Evolutionary conservation across 768 basidiomycete species (phyloP), one percentile per base, ranked within the genome.

Genomic region (Gymnopilus dilepis): DNA sequence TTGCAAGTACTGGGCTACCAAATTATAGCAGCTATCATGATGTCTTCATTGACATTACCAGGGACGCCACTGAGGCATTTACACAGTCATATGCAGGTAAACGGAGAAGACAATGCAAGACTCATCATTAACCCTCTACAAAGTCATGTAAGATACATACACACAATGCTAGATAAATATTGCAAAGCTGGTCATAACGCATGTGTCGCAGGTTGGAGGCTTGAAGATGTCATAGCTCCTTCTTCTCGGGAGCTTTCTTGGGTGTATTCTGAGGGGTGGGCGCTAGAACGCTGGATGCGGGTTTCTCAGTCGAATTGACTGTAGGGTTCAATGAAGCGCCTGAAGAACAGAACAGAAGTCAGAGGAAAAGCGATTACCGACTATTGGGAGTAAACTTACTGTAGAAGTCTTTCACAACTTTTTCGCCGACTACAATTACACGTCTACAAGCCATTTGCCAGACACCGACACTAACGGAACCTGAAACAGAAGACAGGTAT

Each of bases 391-490:
- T n/a, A n/a, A 9, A 62, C 78, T 74, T 65, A 84, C 84, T 75
- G 8, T 77, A 67, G 45, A 91, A 69, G 59, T 90, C 90, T 71
- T 85, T 89, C 58, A 89, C 87, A 5, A 90, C 80, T 22, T 85
- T 82, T 73, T 94, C 93, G 45, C 87, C 82, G n/a, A 89, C 81
- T 61, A 84, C 82, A 60, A 98, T 82, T n/a, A 94, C 90, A 53
- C 94, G 83, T 65, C 86, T 88, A 75, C 95, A 96, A 7, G 94
- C 92, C 88, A 97, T 93, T 70, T 95, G 92, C 97, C 97, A 99
- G 40, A 94, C 85, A 0, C 91, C 92, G 41, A 95, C 94, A 67
- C 94, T 94, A 61, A 99, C 90, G 11, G 94, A 92, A 11, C 97
- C 96, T 95, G 64, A 17, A 62, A 22, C 58, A 37, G 9, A 22